Conservation (phyloP, 2,329 filamentous ascomycete species). For the Phialocephala subalpina region DNA sequence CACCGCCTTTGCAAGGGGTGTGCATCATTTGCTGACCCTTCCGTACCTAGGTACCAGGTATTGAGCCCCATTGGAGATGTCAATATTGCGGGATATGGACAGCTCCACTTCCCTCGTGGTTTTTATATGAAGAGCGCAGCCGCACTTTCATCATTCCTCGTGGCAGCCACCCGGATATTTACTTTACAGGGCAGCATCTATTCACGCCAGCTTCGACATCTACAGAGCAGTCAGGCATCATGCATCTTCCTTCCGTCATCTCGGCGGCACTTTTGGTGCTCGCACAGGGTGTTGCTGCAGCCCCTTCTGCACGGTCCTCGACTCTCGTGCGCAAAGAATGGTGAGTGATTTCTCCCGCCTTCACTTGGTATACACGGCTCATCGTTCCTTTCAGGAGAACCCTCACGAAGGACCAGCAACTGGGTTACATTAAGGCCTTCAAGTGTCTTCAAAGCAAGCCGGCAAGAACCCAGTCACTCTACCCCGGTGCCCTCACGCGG, state of each 20-base stretch:
- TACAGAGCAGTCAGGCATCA: conserved; percentile 3
- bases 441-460: conserved; percentile 22
- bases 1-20: too few relatives aligned
- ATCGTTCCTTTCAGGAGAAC: conserved; percentile 15
- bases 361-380: not conserved
- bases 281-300: conserved; percentile 7
- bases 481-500: conserved; percentile 12
- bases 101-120: conserved; percentile 11
- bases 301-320: conserved; percentile 3
- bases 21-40: too few relatives aligned
- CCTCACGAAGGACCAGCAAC: conserved; percentile 13
- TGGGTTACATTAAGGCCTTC: conserved; percentile 17
- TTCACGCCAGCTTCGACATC: conserved; percentile 8
- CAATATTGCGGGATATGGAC: conserved; percentile 1
- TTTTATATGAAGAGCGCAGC: conserved; percentile 14
- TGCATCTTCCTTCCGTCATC: conserved; percentile 13
- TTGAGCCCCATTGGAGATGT: conserved; percentile 4
- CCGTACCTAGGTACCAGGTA: not conserved
- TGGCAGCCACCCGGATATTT: conserved; percentile 6
- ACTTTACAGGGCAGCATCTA: too few relatives aligned
- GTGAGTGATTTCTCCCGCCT: conserved; percentile 1
- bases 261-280: conserved; percentile 19
- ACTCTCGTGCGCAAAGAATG: conserved; percentile 20
- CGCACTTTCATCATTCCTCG: conserved; percentile 13
- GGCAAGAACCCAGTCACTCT: conserved; percentile 8